phyloP scores from a whole-genome alignment of 140 eudicot species.

The Anethum foeniculum region DNA sequence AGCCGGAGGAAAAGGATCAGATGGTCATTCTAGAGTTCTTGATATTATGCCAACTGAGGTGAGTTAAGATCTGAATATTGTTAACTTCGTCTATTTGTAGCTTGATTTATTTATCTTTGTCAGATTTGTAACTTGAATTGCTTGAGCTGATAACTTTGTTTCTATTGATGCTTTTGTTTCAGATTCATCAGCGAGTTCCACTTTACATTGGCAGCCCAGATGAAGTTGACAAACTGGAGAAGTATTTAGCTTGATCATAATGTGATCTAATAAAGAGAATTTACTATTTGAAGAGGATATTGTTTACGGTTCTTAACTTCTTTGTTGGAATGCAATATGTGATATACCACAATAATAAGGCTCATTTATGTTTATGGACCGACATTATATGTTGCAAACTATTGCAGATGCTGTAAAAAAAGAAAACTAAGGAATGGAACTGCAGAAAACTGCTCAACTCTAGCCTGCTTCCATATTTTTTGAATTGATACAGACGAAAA shows the following conservation, averaged over 20 bases:
- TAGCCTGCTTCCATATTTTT: too few relatives aligned
- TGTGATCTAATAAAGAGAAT: neutral
- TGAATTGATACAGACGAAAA: too few relatives aligned
- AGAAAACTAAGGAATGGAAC: conserved; percentile 26
- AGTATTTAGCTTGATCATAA: conserved; percentile 46
- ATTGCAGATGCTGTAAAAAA: neutral
- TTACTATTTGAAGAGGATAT: neutral
- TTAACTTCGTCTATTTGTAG: neutral
- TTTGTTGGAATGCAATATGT: neutral
- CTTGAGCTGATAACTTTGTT: neutral
- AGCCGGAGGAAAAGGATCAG: conserved; percentile 98
- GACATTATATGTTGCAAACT: neutral
- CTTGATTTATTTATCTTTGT: neutral
- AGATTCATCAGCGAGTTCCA: conserved; percentile 96
- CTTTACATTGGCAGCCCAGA: conserved; percentile 83
- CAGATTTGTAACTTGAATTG: neutral
- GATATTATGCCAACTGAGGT: conserved; percentile 80
- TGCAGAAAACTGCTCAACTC: conserved; percentile 17
- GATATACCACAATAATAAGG: neutral
- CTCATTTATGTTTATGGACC: neutral
- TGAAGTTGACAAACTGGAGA: conserved; percentile 90
- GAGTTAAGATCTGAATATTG: neutral
- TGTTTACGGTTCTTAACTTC: neutral
- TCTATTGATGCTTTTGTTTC: conserved; percentile 20
- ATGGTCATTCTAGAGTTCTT: conserved; percentile 72